A percentile compares a stretch with the other conserved stretches of the same genome.
Conservation (phyloP, 2,329 filamentous ascomycete species). For the Pseudogymnoascus sp. region DNA sequence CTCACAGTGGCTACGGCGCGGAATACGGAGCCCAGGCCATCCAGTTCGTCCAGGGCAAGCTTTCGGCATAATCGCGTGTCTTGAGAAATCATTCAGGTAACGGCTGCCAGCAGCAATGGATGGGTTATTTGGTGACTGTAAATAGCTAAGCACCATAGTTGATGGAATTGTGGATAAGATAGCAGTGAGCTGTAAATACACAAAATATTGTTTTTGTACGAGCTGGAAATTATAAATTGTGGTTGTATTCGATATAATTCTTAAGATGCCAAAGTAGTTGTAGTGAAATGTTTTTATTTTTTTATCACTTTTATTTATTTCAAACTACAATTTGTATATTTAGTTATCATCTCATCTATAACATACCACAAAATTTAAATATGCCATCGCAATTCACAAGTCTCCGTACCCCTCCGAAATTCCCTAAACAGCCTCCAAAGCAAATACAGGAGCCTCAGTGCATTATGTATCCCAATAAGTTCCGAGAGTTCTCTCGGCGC, state of each 20-base stretch:
- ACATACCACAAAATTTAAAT: too few relatives aligned
- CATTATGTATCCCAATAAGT: too few relatives aligned
- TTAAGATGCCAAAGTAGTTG: too few relatives aligned
- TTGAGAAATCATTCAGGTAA: not conserved
- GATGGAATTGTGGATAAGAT: not conserved
- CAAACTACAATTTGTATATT: too few relatives aligned
- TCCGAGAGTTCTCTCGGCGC: too few relatives aligned
- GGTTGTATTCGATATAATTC: not conserved
- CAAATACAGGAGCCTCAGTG: too few relatives aligned
- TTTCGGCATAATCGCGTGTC: not conserved
- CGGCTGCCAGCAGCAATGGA: not conserved
- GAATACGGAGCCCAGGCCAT: constrained; percentile 53
- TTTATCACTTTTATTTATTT: too few relatives aligned
- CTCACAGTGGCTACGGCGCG: constrained; percentile 54
- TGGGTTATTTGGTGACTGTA: not conserved
- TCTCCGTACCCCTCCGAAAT: too few relatives aligned
- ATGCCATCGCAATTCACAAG: too few relatives aligned
- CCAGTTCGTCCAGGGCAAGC: constrained; percentile 44
- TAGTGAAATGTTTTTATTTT: too few relatives aligned
- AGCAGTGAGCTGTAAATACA: not conserved
- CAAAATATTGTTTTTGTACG: not conserved
- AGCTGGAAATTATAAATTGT: not conserved
- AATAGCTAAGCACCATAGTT: not conserved
- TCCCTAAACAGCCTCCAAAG: too few relatives aligned
- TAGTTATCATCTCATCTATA: too few relatives aligned